Conservation (phyloP, 2,329 filamentous ascomycete species). For the Zopfia rhizophila region DNA sequence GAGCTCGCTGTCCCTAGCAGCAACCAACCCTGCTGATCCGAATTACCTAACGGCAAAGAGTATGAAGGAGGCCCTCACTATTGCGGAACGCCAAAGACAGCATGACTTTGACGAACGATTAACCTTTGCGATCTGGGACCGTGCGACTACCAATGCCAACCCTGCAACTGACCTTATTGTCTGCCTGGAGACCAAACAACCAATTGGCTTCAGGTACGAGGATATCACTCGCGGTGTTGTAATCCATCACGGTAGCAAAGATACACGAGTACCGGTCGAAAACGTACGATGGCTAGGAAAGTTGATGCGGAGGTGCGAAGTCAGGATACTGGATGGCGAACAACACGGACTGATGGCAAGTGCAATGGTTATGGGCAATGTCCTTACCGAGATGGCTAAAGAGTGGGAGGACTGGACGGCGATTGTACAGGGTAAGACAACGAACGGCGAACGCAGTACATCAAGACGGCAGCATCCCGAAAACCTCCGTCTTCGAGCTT, state of each 20-base stretch:
- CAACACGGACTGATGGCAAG: slow-evolving; percentile 97
- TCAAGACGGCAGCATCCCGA: slow-evolving; percentile 21
- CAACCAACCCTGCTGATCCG: slow-evolving; percentile 37
- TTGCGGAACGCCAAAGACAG: slow-evolving; percentile 77
- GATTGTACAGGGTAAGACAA: slow-evolving; percentile 33
- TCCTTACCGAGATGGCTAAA: slow-evolving; percentile 92
- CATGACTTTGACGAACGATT: slow-evolving; percentile 83
- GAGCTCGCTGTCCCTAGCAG: slow-evolving; percentile 43
- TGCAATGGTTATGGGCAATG: slow-evolving; percentile 88
- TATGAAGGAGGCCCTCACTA: slow-evolving; percentile 64
- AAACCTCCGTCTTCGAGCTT: slow-evolving; percentile 12
- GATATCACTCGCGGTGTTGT: slow-evolving; percentile 92
- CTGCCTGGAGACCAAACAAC: slow-evolving; percentile 88
- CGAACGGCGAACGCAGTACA: slow-evolving; percentile 20
- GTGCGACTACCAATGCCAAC: slow-evolving; percentile 90
- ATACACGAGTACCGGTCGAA: slow-evolving; percentile 91
- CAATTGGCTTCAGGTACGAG: slow-evolving; percentile 95
- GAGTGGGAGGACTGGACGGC: slow-evolving; percentile 73
- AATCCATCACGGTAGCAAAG: slow-evolving; percentile 92
- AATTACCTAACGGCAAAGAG: slow-evolving; percentile 42
- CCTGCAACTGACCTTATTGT: slow-evolving; percentile 93
- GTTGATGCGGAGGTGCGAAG: slow-evolving; percentile 92
- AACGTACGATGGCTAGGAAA: slow-evolving; percentile 96
- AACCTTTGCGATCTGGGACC: slow-evolving; percentile 93
- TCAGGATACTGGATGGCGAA: slow-evolving; percentile 88